Conservation (phyloP, 345 rosid genomes). For the Syzygium grande region DNA sequence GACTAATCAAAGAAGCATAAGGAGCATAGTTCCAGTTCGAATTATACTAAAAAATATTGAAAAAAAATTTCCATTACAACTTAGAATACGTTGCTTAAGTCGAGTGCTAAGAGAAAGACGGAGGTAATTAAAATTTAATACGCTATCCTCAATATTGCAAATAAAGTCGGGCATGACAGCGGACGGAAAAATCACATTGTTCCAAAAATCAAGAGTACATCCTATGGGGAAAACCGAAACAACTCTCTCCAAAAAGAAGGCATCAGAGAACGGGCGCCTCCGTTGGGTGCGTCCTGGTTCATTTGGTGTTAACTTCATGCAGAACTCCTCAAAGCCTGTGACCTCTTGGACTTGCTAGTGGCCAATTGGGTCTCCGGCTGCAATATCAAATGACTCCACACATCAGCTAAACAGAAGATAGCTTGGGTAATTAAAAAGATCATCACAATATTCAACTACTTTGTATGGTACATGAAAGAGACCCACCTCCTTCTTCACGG, state of each 20-base stretch:
- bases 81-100: background rate
- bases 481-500: constrained; percentile 90
- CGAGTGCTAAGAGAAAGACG: background rate
- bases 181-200: background rate
- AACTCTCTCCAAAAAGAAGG: background rate
- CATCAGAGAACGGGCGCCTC: background rate
- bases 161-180: background rate
- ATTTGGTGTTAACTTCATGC: constrained; percentile 5
- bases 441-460: background rate
- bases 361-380: constrained; percentile 92
- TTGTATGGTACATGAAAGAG: background rate
- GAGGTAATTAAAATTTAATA: background rate
- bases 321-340: constrained; percentile 25
- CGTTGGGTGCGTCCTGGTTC: background rate
- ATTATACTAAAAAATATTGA: background rate
- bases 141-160: background rate
- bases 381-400: background rate
- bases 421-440: background rate
- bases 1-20: background rate
- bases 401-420: background rate
- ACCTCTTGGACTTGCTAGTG: constrained; percentile 63
- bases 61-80: background rate
- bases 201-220: background rate
- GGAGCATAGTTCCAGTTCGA: background rate
- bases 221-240: constrained; percentile 10